Evolutionary conservation across 2,329 filamentous ascomycete genomes (phyloP), one percentile per base, ranked within the genome.

Genomic region (Knufia fluminis): DNA sequence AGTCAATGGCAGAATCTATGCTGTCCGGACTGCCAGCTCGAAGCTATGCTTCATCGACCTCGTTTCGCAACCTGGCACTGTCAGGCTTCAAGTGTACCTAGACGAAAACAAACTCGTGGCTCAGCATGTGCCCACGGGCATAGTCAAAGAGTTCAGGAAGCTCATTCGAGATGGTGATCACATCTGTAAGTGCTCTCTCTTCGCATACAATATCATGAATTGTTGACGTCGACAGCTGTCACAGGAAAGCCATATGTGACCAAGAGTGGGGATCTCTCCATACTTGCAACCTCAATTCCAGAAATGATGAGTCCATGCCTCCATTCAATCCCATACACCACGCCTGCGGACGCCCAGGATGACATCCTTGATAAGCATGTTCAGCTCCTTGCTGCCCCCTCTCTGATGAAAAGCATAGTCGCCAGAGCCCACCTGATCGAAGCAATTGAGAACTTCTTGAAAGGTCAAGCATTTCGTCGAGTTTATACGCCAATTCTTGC

Each of bases 401-500:
- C 77, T 33, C 76, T 80, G 2, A 72, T 80, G 10, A 81, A 92
- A 61, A 79, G 82, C 1, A 70, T 97, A 45, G 77, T 82, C 26
- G 73, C 92, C 20, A 82, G 91, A 31, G 82, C 88, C 0, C 71
- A 80, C 32, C 78, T 97, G 52, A 82, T 88, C 55, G 80, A 82
- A 51, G 78, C 79, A 56, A 74, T 97, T 56, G 81, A 88, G 31
- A 75, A 79, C 46, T 87, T 85, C 63, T 79, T 97, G 49, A 73
- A 86, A 52, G 72, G 79, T 7, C 74, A 78, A 40, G 76, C 77
- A 4, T 96, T 96, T 61, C 71, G 89, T 48, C 90, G 96, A 68
- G 89, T 97, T 41, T 86, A 85, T 59, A 98, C 92, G 0, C 92
- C 92, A 0, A 87, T 97, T 50, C 74, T 98, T 46, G 83, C 86